These are phyloP conservation scores for Lentinus brumalis DNA, from an alignment of 768 basidiomycete genomes.

Conservation along the genomic window DNA sequence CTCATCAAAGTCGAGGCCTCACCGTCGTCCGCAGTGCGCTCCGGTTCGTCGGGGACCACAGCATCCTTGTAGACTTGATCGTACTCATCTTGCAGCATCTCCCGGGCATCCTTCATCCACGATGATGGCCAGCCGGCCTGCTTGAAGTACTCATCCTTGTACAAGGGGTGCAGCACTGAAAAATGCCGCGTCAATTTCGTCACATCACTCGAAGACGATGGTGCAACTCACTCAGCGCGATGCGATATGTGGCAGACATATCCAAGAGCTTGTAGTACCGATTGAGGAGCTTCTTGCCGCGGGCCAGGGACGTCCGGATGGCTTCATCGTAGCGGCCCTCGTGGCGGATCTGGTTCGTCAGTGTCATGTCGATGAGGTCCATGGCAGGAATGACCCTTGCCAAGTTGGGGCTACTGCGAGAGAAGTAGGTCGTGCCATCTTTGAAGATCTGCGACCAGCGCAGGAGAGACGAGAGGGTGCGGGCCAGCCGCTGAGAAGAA, in stretches of 20 bases:
- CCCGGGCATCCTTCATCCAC: conserved; percentile 1
- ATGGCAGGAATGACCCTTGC: conserved; percentile 31
- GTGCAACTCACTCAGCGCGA: conserved; percentile 40
- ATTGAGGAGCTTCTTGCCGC: conserved; percentile 34
- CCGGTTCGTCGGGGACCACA: background rate
- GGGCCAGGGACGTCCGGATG: conserved; percentile 25
- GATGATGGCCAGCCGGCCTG: background rate
- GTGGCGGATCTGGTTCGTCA: conserved; percentile 2
- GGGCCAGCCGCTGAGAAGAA: background rate
- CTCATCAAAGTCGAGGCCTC: too few species aligned
- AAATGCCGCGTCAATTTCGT: too few species aligned
- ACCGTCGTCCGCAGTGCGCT: too few species aligned
- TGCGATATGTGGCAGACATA: conserved; percentile 32
- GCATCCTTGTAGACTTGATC: background rate
- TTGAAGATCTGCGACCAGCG: conserved; percentile 27
- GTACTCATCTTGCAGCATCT: background rate
- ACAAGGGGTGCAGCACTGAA: conserved; percentile 13
- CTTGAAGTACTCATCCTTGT: conserved; percentile 17
- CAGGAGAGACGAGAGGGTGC: too few species aligned
- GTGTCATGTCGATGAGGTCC: conserved; percentile 23
- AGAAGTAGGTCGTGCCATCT: conserved; percentile 30
- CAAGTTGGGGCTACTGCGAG: conserved; percentile 24
- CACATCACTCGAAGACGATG: too few species aligned
- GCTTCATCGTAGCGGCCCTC: conserved; percentile 4
- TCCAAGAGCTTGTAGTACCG: conserved; percentile 36